Evolutionary conservation across 495 filamentous ascomycete genomes (phyloP), one percentile per base, ranked within the genome.

Genomic region (Penicillium chermesinum): DNA sequence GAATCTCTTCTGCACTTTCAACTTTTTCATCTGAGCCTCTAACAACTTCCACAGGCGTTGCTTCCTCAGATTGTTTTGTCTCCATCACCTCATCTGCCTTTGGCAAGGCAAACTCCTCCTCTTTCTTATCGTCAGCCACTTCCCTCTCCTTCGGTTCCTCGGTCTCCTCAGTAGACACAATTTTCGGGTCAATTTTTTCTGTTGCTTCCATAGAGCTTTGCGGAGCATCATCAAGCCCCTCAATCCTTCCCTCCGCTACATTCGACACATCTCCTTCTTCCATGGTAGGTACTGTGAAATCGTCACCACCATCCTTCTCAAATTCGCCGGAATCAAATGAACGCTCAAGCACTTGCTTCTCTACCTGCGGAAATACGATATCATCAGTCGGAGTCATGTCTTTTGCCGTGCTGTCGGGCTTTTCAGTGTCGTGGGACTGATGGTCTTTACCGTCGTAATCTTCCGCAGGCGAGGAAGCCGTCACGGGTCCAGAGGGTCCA

Each of bases 401-500:
- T 60, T 70, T 62, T 63, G 65, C 62, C 61, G 57, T 62, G 44
- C 43, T 52, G 59, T 58, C 60, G 61, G 64, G 56, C 45, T 49
- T 57, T 54, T 64, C 59, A 54, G 52, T 68, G 66, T 65, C 69
- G 69, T 66, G 69, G 66, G 69, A 72, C 69, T 72, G 71, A 67
- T 67, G 54, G 49, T 73, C 69, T 71, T 75, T 73, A 73, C 69
- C 67, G 64, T 72, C 67, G 64, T 72, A 65, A 64, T 71, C 60
- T 66, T 72, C 69, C 63, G 65, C 63, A 69, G 69, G 67, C 57
- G 60, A 60, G 60, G 50, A 35, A 56, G 61, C 65, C 58, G 61
- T 65, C 38, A 65, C 62, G 54, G 58, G 53, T 50, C 14, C 21
- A 53, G 55, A 51, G 32, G 49, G 35, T 38, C 64, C 65, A 43